phyloP scores from a whole-genome alignment of 1,284 basidiomycete genomes.

The Ustilago trichophora region DNA sequence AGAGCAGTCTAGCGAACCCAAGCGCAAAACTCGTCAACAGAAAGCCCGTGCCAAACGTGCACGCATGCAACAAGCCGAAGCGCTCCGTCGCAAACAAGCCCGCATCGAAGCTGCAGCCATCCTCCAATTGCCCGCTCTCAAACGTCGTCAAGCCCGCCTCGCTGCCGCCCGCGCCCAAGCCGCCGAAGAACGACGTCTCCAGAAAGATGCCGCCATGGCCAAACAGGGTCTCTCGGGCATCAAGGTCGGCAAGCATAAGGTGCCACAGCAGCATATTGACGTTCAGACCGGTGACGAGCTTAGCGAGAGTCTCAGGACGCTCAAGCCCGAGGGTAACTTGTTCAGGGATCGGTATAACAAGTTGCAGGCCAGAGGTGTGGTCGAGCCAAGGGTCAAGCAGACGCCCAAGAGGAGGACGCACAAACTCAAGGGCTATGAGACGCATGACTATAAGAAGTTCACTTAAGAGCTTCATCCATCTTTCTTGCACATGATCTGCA shows the following conservation, averaged over 20 bases:
- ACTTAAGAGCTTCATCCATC: neutral
- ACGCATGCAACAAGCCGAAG: conserved; percentile 14
- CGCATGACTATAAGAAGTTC: conserved; percentile 51
- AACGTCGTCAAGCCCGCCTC: conserved; percentile 24
- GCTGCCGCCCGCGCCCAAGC: conserved; percentile 31
- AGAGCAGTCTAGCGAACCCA: conserved; percentile 8
- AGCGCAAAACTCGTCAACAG: conserved; percentile 54
- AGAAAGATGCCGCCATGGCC: conserved; percentile 31
- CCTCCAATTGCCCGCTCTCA: conserved; percentile 38
- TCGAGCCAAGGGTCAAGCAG: conserved; percentile 74
- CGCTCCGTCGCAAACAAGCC: conserved; percentile 32
- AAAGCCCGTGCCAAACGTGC: conserved; percentile 41
- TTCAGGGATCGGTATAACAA: conserved; percentile 88
- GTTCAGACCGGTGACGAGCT: conserved; percentile 93
- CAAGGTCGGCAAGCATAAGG: conserved; percentile 49
- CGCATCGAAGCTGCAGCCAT: conserved; percentile 41
- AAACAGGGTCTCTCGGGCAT: conserved; percentile 46
- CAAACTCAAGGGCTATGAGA: conserved; percentile 40
- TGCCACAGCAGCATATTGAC: conserved; percentile 66
- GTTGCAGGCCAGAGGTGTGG: conserved; percentile 78
- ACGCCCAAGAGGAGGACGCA: conserved; percentile 11
- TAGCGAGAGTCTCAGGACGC: conserved; percentile 80
- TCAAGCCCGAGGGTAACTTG: conserved; percentile 92
- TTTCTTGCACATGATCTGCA: too few species aligned
- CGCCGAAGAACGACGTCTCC: conserved; percentile 20